Evolutionary conservation across 2,329 filamentous ascomycete species (phyloP), one percentile per base, ranked within the genome.

Genomic region (Zymoseptoria ardabiliae): DNA sequence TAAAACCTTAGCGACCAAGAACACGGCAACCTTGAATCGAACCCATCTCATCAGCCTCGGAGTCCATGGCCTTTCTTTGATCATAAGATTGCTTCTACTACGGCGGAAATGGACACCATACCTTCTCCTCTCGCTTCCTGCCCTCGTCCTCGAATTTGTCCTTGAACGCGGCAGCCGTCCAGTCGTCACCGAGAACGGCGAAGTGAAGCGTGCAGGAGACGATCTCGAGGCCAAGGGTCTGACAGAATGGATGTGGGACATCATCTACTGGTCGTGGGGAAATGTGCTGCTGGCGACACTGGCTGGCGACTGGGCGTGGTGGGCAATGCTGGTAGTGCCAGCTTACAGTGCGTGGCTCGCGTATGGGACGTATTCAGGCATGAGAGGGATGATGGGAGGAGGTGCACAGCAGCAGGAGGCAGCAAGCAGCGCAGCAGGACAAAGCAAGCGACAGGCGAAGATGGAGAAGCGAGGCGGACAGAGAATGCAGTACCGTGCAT

Each of bases 181-280:
- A 22, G 86, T 80, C 61, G 89, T 87, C 72, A 84, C 85, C 65
- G 73, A 85, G 21, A 58, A 59, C 56, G 74, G 74, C 60, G 81
- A 86, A n/a, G 79, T 97, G 62, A 86, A 84, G 72, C 85, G 82
- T 30, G 80, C 90, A 0, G 93, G 94, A 50, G 92, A 97, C 73
- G 94, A 99, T 73, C 83, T 99, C 55, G 85, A 89, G 56, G 90
- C 91, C 9, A 83, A 87, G 35, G 94, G 94, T 4, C 77, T 99
- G 78, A 97, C 93, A 10, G 94, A 97, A 77, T 97, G 95, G 79
- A 90, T 97, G 88, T 99, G 96, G 82, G 94, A 99, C 76, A 84
- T 96, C 54, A 79, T 96, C 56, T 97, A 96, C 84, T 91, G 96
- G 78, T 97, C 91, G 0, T 97, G 92, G 87, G 86, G 84, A 10